These are phyloP conservation scores for Fimicolochytrium jonesii DNA, from an alignment of 192 early-diverging fungal species.

Conservation along the genomic window DNA sequence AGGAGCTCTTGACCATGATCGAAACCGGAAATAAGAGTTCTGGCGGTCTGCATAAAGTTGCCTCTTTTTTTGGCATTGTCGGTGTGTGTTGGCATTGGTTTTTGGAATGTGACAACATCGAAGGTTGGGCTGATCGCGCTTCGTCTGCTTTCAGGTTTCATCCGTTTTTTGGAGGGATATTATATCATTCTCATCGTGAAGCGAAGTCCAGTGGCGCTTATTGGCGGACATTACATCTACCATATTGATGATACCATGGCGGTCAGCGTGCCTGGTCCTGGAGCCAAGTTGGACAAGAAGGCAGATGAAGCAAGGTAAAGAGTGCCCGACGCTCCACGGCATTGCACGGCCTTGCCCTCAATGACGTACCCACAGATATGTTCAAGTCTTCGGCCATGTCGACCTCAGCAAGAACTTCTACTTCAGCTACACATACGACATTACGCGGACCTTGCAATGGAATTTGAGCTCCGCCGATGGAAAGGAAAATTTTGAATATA, in stretches of 20 bases:
- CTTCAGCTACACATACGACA: constrained; percentile 95
- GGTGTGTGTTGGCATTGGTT: constrained; percentile 45
- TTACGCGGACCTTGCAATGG: constrained; percentile 83
- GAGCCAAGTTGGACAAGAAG: constrained; percentile 64
- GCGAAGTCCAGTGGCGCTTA: constrained; percentile 76
- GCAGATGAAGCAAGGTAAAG: constrained; percentile 64
- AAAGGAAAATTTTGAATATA: constrained; percentile 36
- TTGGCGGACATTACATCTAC: constrained; percentile 94
- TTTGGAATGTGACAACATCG: too few species aligned
- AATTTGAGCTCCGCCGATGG: constrained; percentile 67
- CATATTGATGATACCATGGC: constrained; percentile 89
- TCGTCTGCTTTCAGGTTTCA: constrained; percentile 57
- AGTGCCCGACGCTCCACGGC: neutral
- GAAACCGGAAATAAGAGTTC: constrained; percentile 71
- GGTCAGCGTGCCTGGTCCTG: constrained; percentile 58
- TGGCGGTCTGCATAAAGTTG: constrained; percentile 67
- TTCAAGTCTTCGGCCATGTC: constrained; percentile 85
- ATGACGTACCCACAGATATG: constrained; percentile 49
- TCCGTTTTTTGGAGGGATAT: constrained; percentile 86
- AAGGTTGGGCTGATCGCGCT: too few species aligned
- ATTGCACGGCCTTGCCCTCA: neutral
- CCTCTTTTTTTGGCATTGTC: constrained; percentile 71
- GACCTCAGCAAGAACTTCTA: constrained; percentile 96
- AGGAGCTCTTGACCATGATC: constrained; percentile 69
- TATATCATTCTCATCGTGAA: constrained; percentile 87